These are phyloP conservation scores for Boletus coccyginus DNA, from an alignment of 768 basidiomycete genomes.

Conservation along the genomic window DNA sequence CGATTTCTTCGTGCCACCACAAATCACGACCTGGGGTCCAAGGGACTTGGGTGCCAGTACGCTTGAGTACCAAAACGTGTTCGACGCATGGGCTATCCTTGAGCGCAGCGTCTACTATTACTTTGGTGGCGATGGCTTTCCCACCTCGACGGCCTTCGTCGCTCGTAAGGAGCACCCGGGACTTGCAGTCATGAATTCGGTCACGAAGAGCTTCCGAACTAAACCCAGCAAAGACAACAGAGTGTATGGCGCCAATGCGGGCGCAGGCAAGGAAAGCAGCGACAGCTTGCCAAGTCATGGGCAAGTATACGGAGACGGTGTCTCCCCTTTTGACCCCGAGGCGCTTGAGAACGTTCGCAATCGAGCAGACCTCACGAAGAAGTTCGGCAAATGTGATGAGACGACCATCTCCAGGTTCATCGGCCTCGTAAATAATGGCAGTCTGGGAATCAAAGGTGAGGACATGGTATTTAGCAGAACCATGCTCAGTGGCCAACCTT, in stretches of 20 bases:
- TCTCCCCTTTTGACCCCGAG: slow-evolving; percentile 95
- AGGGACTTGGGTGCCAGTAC: slow-evolving; percentile 80
- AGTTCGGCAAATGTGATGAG: slow-evolving; percentile 82
- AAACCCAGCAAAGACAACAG: slow-evolving; percentile 97
- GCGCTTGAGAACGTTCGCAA: slow-evolving; percentile 89
- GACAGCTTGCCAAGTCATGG: slow-evolving; percentile 94
- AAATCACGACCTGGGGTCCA: slow-evolving; percentile 84
- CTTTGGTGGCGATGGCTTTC: slow-evolving; percentile 91
- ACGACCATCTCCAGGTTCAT: slow-evolving; percentile 81
- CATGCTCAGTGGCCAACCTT: slow-evolving; percentile 44
- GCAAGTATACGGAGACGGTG: slow-evolving; percentile 88
- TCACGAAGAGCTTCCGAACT: slow-evolving; percentile 92
- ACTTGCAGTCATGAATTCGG: slow-evolving; percentile 85
- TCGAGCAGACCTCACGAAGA: slow-evolving; percentile 80
- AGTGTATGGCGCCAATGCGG: slow-evolving; percentile 94
- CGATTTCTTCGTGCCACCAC: slow-evolving; percentile 96
- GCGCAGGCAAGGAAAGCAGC: slow-evolving; percentile 98
- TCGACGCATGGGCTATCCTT: slow-evolving; percentile 82
- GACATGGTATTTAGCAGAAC: neutral
- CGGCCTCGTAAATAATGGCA: slow-evolving; percentile 98
- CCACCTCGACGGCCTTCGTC: slow-evolving; percentile 95
- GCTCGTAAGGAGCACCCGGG: slow-evolving; percentile 88
- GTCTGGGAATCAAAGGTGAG: slow-evolving; percentile 43
- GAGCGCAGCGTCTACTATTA: slow-evolving; percentile 89
- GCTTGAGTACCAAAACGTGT: slow-evolving; percentile 84